These are phyloP conservation scores for Dryas alaskensis DNA, from an alignment of 306 rosid species.

Conservation along the genomic window DNA sequence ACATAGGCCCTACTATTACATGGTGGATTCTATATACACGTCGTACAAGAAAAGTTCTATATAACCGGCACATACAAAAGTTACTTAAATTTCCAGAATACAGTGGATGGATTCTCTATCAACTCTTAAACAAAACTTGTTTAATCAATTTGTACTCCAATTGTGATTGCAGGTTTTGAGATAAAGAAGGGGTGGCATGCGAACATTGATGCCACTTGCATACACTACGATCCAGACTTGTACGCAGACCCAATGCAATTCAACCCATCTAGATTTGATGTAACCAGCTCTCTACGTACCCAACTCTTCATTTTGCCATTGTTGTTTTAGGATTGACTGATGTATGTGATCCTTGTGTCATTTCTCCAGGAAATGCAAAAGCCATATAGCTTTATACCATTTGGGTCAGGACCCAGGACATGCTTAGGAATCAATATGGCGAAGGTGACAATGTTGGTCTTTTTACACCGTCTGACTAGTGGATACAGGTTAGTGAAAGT, in stretches of 20 bases:
- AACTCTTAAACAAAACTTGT: not conserved
- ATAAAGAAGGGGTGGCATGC: conserved; percentile 77
- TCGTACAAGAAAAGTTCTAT: not conserved
- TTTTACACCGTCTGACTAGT: conserved; percentile 55
- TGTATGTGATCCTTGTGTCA: not conserved
- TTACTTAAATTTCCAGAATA: not conserved
- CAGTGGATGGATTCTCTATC: not conserved
- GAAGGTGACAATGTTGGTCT: conserved; percentile 60
- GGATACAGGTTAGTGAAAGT: conserved; percentile 48
- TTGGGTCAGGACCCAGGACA: conserved; percentile 74
- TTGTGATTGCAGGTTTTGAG: conserved; percentile 43
- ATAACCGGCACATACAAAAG: not conserved
- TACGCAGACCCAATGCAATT: conserved; percentile 55
- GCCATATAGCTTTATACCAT: conserved; percentile 67
- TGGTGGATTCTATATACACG: too few species aligned
- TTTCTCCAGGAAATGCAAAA: conserved; percentile 55
- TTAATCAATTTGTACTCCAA: not conserved
- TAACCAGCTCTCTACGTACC: conserved; percentile 17
- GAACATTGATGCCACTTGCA: conserved; percentile 62
- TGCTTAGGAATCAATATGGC: conserved; percentile 76
- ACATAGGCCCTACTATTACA: too few species aligned
- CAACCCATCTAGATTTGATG: conserved; percentile 77
- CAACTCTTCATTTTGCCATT: not conserved
- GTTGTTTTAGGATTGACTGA: not conserved
- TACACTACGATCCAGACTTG: conserved; percentile 61